Evolutionary conservation across 2,329 filamentous ascomycete genomes (phyloP), one percentile per base, ranked within the genome.

Genomic region (Clonostachys solani): DNA sequence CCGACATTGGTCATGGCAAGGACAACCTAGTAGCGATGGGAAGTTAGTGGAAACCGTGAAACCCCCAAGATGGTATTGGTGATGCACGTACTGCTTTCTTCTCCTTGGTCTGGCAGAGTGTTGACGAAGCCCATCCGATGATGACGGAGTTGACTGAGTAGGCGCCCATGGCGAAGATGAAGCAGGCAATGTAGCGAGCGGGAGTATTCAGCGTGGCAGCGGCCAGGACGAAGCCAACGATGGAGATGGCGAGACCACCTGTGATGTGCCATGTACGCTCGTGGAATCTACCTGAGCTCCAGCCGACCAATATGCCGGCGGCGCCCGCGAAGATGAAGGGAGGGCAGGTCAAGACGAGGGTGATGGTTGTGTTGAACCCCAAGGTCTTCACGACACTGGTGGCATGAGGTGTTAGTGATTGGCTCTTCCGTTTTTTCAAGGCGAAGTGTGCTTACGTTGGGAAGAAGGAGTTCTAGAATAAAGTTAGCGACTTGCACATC

Each of bases 181-280:
- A 69, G 56, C 67, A 70, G 18, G 66, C 62, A 8, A 66, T 56
- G 46, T 72, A 72, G 8, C 69, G 65, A 5, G 64, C 68, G 6
- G 64, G 59, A 0, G 64, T 64, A 49, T 69, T 68, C 16, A 68
- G 50, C 2, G 67, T 68, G 0, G 63, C 49, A 1, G 64, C 63
- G 9, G 68, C 68, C 5, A 69, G 50, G 2, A 71, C 54, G 40
- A 75, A 75, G 2, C 73, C 73, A 1, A 64, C 57, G 1, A 76
- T 58, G 2, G 71, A 69, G 17, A 66, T 50, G 4, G 60, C 49
- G 23, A 76, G 63, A 5, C 72, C 71, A 3, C 56, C 62, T 1
- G 72, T 74, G 40, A 77, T 75, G 45, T 77, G 73, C 70, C 70
- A 75, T 1, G 72, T 74, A 12, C 73, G 66, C 52, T 77, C 73